These are phyloP conservation scores for Euptelea pleiosperma DNA, from an alignment of 164 flowering plant species.

Conservation along the genomic window DNA sequence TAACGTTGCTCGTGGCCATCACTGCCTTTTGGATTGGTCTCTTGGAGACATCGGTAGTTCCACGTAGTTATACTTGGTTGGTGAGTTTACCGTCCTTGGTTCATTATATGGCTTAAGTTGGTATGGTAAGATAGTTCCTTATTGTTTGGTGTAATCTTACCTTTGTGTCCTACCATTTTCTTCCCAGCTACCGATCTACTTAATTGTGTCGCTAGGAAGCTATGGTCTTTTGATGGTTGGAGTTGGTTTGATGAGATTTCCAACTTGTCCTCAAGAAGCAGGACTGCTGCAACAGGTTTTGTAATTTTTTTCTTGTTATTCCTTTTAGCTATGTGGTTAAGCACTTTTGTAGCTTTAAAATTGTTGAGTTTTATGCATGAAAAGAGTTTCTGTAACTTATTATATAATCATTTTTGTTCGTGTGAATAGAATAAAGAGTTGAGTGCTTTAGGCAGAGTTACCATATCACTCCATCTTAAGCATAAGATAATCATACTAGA, in stretches of 20 bases:
- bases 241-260: constrained; percentile 36
- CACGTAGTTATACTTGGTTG: constrained; percentile 73
- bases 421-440: too few species aligned
- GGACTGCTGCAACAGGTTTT: constrained; percentile 67
- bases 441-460: too few species aligned
- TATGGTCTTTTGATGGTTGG: constrained; percentile 94
- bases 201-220: constrained; percentile 75
- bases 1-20: constrained; percentile 57
- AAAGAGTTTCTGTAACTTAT: too few species aligned
- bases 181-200: constrained; percentile 73
- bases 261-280: constrained; percentile 74
- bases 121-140: neutral
- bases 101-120: neutral
- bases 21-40: constrained; percentile 78
- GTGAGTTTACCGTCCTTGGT: constrained; percentile 32
- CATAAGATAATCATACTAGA: too few species aligned
- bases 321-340: neutral
- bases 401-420: too few species aligned
- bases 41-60: constrained; percentile 51
- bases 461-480: too few species aligned
- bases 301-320: neutral
- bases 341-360: neutral
- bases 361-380: too few species aligned
- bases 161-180: neutral
- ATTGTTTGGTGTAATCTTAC: neutral